Conservation (phyloP, 2,329 filamentous ascomycete genomes). For the Lasiodiplodia sp. region DNA sequence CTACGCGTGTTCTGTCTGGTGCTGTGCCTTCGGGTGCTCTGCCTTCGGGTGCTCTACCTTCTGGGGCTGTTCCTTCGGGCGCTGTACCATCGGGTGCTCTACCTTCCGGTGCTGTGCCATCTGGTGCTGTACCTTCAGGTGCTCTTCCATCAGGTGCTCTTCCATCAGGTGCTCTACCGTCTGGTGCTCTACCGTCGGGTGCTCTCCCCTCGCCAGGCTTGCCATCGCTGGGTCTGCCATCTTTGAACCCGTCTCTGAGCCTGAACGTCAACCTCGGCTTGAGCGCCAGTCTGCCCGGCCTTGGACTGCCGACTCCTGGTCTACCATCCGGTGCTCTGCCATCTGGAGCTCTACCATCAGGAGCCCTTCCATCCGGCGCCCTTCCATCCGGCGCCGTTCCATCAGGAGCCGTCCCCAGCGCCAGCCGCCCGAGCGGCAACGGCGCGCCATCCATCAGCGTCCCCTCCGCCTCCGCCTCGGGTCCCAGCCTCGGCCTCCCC, state of each 20-base stretch:
- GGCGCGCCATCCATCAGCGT: not conserved
- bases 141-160: not conserved
- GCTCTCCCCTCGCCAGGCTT: not conserved
- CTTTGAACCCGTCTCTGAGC: not conserved
- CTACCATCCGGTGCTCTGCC: not conserved
- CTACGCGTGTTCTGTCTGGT: too few relatives aligned
- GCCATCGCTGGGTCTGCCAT: too few relatives aligned
- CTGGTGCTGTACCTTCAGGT: not conserved
- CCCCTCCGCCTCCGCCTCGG: not conserved
- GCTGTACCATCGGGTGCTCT: not conserved
- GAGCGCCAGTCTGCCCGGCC: not conserved
- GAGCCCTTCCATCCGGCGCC: not conserved
- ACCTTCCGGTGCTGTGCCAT: not conserved
- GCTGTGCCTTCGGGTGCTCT: not conserved
- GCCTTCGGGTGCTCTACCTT: not conserved
- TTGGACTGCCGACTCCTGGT: fast-evolving
- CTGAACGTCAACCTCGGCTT: not conserved
- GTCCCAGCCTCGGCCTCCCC: not conserved
- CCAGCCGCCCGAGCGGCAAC: not conserved
- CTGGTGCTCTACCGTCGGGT: not conserved
- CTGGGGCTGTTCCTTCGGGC: not conserved
- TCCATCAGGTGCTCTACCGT: too few relatives aligned
- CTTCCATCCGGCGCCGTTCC: not conserved
- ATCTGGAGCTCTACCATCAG: not conserved
- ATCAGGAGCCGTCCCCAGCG: not conserved